Evolutionary conservation across 2,329 filamentous ascomycete species (phyloP), one percentile per base, ranked within the genome.

Genomic region (Colletotrichum sp.): DNA sequence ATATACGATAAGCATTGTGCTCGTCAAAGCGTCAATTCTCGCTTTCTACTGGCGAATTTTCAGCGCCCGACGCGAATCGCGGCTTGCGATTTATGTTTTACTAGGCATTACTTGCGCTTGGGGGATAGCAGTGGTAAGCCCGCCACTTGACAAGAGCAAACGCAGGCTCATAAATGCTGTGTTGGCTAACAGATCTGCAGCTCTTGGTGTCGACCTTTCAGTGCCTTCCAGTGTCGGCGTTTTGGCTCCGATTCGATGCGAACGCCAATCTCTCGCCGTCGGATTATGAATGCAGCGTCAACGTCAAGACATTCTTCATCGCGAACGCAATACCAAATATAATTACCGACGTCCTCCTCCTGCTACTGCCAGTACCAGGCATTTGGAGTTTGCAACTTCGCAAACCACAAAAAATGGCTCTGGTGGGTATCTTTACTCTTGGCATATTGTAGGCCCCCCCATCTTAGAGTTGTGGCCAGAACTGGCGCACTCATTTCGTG

Each of bases 321-420:
- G 76, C 75, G 3, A 82, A 81, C 59, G 76, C 78, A 4, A 76
- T 81, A 11, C 77, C 79, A 2, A 80, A 79, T 54, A 79, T 82
- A 21, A 69, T 78, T 5, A 79, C 78, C 4, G 80, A 82, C 33
- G 55, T 79, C 2, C 21, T 80, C 12, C 78, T 82, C 21, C 74
- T 83, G 16, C 21, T 74, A 2, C 67, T 82, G 2, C 81, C 81
- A 3, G 69, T 81, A 2, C 80, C 79, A 4, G 77, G 80, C 29
- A 75, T 82, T 15, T 80, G 76, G 62, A 76, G 66, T 18, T 70
- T 83, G 4, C 75, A 78, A 34, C 73, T 82, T 38, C 78, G 77
- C 1, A 67, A 31, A 15, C 54, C 70, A 1, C 77, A 79, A 27
- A 81, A 79, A 51, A 4, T 79, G 15, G 78, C 76, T 5, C 71